Base-by-base conservation (phyloP, 2,329 filamentous ascomycete genomes). In the Penicillium sp. region DNA sequence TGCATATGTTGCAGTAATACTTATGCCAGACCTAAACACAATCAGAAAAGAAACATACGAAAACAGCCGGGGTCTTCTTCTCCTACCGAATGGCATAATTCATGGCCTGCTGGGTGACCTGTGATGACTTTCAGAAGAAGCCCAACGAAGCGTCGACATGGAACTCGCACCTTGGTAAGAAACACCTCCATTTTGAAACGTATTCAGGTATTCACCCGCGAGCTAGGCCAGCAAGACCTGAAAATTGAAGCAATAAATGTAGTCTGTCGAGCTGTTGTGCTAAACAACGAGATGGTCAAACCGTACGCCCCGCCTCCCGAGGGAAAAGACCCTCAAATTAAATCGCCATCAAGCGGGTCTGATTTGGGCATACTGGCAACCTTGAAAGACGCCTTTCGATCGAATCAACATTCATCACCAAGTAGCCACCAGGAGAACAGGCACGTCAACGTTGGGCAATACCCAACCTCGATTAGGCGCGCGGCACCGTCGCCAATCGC, bases 1-100 rank as follows among this genome's bases (percentile, higher is more conserved):
- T n/a, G 91, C 90, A 75, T 91, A 96, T 40, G 82, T 85, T 52
- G 90, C 91, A 2, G 92, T 96, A 62, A 96, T 82, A 49, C 89
- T 85, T 63, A 97, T 87, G 50, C 91, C 91, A 18, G 91, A 92
- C 50, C 80, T 82, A n/a, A 2, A 43, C n/a, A 23, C 14, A 5
- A 30, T 40, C 20, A 24, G 40, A 21, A 3, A 21, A 21, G 11
- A 23, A 16, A 2, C 40, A 40, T 40, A 40, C n/a, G 3, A 21
- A 6, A 43, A 23, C 6, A 18, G 40, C 4, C n/a, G 5, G 20
- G 5, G 18, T 11, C 40, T 18, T 43, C 23, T 43, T 18, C 8
- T 21, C 33, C 53, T 69, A 75, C 73, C 89, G 81, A 66, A 97
- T 92, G 69, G 91, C 91, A 82, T 94, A 95, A 76, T 91, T 96